phyloP scores from a whole-genome alignment of 768 basidiomycete species.

The Russula dissimulans region DNA sequence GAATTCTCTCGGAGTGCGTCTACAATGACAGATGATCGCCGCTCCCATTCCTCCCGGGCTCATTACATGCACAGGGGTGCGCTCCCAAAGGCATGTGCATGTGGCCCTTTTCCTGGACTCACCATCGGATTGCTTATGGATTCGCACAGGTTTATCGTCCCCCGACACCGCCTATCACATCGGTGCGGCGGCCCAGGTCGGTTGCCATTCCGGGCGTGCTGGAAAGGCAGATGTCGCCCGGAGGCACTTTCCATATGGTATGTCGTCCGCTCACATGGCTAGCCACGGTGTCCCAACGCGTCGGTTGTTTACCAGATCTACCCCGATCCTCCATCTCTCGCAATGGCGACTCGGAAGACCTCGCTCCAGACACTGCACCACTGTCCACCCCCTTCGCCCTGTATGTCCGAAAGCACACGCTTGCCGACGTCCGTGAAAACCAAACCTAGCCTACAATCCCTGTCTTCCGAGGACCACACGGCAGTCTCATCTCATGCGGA shows the following conservation, averaged over 20 bases:
- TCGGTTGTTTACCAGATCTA: conserved; percentile 4
- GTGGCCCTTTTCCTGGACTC: not conserved
- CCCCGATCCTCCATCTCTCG: conserved; percentile 17
- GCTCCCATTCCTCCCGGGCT: not conserved
- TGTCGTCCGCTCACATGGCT: not conserved
- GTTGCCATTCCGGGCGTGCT: not conserved
- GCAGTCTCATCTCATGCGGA: conserved; percentile 8
- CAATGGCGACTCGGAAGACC: conserved; percentile 4
- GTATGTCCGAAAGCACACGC: conserved; percentile 6
- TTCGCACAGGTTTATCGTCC: conserved; percentile 25
- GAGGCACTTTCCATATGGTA: conserved; percentile 15
- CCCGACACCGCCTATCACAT: conserved; percentile 27
- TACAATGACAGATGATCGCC: not conserved
- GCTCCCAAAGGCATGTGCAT: conserved; percentile 13
- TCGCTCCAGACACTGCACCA: conserved; percentile 2
- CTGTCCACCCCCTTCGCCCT: conserved; percentile 8
- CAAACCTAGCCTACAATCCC: conserved; percentile 12
- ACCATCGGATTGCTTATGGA: not conserved
- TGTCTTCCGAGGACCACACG: conserved; percentile 4
- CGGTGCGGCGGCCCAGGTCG: conserved; percentile 12
- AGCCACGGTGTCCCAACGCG: not conserved
- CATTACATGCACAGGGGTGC: not conserved
- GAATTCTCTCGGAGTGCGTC: not conserved
- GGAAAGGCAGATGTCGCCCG: not conserved
- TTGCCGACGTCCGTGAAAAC: conserved; percentile 8